Evolutionary conservation across 1,139 yeast genomes (phyloP).

Genomic region (Yamadazyma spencermartinsiae): DNA sequence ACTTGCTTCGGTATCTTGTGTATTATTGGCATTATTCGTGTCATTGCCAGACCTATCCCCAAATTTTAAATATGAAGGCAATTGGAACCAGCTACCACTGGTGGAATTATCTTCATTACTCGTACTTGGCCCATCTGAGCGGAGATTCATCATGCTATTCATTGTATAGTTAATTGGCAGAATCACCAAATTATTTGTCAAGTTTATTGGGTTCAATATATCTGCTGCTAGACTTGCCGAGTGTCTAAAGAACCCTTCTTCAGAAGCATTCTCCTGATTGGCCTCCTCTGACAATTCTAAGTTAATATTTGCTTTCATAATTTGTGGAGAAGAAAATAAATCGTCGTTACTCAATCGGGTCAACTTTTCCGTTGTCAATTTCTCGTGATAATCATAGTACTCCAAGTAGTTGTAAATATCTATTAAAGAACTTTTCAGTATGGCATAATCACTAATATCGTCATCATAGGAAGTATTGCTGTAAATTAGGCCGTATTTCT

Average conservation of each 20-base stretch:
- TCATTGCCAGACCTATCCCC: constrained; percentile 8
- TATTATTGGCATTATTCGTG: constrained; percentile 7
- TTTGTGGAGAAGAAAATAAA: constrained; percentile 21
- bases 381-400: constrained; percentile 32
- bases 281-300: constrained; percentile 11
- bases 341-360: constrained; percentile 19
- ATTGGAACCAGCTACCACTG: constrained; percentile 23
- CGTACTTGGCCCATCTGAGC: constrained; percentile 1
- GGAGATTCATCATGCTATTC: constrained; percentile 32
- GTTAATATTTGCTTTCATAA: constrained; percentile 15
- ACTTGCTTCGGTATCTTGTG: constrained; percentile 20
- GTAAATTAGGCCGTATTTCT: constrained; percentile 36
- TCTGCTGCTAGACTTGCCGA: constrained; percentile 26
- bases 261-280: constrained; percentile 11
- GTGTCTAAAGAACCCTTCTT: constrained; percentile 11
- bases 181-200: constrained; percentile 39
- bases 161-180: constrained; percentile 42
- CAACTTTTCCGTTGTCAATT: constrained; percentile 21
- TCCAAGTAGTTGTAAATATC: constrained; percentile 37
- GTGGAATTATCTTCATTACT: neutral
- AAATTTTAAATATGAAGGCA: constrained; percentile 25
- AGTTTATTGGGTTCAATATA: constrained; percentile 33
- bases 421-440: constrained; percentile 20
- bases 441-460: constrained; percentile 6
- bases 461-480: constrained; percentile 15